These are phyloP conservation scores for Porodaedalea pini DNA, from an alignment of 1,284 basidiomycete genomes.

Conservation along the genomic window DNA sequence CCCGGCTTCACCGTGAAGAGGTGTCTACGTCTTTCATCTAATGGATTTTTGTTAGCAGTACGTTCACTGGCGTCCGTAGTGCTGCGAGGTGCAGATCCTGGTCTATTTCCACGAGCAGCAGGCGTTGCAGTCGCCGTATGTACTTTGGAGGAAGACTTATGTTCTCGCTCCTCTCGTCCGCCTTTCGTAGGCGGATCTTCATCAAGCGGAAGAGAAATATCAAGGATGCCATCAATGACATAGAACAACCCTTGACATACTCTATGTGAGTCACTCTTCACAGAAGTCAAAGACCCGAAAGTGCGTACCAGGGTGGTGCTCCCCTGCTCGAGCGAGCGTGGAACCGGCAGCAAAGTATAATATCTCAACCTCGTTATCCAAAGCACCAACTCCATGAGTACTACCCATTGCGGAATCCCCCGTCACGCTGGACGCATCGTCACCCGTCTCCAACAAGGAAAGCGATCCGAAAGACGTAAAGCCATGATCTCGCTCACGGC, in stretches of 20 bases:
- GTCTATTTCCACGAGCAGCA: background rate
- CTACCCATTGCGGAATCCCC: slow-evolving; percentile 55
- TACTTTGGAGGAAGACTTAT: slow-evolving; percentile 8
- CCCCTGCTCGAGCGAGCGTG: slow-evolving; percentile 85
- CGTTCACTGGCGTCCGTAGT: background rate
- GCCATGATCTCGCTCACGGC: slow-evolving; percentile 38
- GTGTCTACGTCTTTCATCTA: slow-evolving; percentile 46
- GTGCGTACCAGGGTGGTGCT: slow-evolving; percentile 72
- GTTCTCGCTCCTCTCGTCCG: slow-evolving; percentile 17
- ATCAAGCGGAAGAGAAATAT: slow-evolving; percentile 76
- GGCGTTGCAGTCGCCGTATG: background rate
- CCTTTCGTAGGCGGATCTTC: slow-evolving; percentile 22
- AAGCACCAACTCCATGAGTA: slow-evolving; percentile 64
- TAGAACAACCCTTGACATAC: slow-evolving; percentile 79
- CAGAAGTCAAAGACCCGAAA: background rate
- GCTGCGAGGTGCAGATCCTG: background rate
- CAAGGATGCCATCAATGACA: slow-evolving; percentile 96
- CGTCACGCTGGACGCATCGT: slow-evolving; percentile 66
- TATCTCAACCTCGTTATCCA: slow-evolving; percentile 97
- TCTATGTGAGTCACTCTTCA: slow-evolving; percentile 2
- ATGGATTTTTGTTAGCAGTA: background rate
- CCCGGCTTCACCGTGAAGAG: slow-evolving; percentile 97
- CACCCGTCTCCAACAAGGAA: slow-evolving; percentile 73
- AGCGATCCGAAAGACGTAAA: slow-evolving; percentile 83
- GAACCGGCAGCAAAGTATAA: slow-evolving; percentile 88